These are phyloP conservation scores for Diaporthe citriasiana DNA, from an alignment of 2,329 filamentous ascomycete genomes.

Conservation along the genomic window DNA sequence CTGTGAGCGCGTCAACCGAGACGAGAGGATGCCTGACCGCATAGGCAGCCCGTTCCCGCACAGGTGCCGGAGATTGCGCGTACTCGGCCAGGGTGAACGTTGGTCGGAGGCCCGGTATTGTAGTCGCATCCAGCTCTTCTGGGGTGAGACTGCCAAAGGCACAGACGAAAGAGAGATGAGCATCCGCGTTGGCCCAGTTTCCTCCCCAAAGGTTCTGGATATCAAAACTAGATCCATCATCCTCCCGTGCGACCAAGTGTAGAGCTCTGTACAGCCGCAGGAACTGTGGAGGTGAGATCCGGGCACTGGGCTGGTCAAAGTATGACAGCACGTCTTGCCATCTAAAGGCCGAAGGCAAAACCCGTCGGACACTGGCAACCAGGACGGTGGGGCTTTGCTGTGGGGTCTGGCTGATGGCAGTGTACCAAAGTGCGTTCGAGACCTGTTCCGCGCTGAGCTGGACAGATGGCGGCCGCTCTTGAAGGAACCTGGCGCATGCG, in stretches of 20 bases:
- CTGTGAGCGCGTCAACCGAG: slow-evolving; percentile 85
- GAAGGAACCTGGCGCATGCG: slow-evolving; percentile 68
- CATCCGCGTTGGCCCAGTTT: slow-evolving; percentile 86
- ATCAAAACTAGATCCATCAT: slow-evolving; percentile 74
- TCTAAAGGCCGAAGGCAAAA: slow-evolving; percentile 74
- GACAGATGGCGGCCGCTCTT: slow-evolving; percentile 65
- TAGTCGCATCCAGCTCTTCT: slow-evolving; percentile 84
- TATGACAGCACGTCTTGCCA: slow-evolving; percentile 80
- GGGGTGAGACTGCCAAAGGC: slow-evolving; percentile 84
- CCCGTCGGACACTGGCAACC: slow-evolving; percentile 73
- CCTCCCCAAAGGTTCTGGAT: slow-evolving; percentile 94
- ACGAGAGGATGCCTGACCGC: slow-evolving; percentile 89
- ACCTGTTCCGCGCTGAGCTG: slow-evolving; percentile 86
- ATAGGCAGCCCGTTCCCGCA: slow-evolving; percentile 66
- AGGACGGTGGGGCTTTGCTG: slow-evolving; percentile 66
- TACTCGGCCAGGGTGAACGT: slow-evolving; percentile 79
- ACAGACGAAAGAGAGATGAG: slow-evolving; percentile 93
- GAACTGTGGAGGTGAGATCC: slow-evolving; percentile 85
- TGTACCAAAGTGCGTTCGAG: slow-evolving; percentile 81
- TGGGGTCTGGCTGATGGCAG: slow-evolving; percentile 70
- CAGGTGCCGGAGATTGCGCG: slow-evolving; percentile 61
- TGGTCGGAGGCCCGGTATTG: slow-evolving; percentile 84
- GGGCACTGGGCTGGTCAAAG: slow-evolving; percentile 85
- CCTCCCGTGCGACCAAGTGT: slow-evolving; percentile 76
- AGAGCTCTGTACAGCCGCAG: slow-evolving; percentile 84